Conservation (phyloP, 768 basidiomycete species). For the Leccinum variicolor region DNA sequence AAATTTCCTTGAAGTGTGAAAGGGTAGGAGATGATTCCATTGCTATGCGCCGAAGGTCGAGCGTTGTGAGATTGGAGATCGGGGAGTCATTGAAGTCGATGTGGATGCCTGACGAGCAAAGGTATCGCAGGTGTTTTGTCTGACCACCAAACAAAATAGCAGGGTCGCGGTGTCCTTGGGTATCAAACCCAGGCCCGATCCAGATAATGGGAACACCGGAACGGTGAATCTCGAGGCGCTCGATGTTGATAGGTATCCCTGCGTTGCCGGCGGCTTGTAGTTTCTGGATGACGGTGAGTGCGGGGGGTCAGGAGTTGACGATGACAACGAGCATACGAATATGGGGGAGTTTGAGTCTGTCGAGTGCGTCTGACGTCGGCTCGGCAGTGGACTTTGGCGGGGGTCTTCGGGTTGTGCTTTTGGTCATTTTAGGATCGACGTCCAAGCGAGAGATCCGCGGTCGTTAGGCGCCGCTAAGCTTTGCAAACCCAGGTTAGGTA, state of each 20-base stretch:
- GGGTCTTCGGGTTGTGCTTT: slow-evolving; percentile 29
- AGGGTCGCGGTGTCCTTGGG: slow-evolving; percentile 30
- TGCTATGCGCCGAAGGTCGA: slow-evolving; percentile 64
- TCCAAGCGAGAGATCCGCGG: slow-evolving; percentile 53
- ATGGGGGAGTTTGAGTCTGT: slow-evolving; percentile 48
- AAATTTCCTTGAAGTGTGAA: slow-evolving; percentile 49
- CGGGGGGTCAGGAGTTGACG: slow-evolving; percentile 53
- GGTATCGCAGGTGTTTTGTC: slow-evolving; percentile 42
- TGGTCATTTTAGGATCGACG: slow-evolving; percentile 19
- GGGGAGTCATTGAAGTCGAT: slow-evolving; percentile 54
- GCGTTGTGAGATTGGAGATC: slow-evolving; percentile 52
- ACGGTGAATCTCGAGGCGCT: slow-evolving; percentile 65
- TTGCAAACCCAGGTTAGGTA: slow-evolving; percentile 57
- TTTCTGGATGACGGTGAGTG: slow-evolving; percentile 48
- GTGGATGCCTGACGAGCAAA: slow-evolving; percentile 57
- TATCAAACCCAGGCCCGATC: slow-evolving; percentile 40
- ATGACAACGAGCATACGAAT: slow-evolving; percentile 59
- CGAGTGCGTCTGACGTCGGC: slow-evolving; percentile 47
- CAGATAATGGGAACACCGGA: slow-evolving; percentile 45
- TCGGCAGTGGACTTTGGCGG: slow-evolving; percentile 35
- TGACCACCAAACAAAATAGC: slow-evolving; percentile 50
- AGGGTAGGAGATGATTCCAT: slow-evolving; percentile 49
- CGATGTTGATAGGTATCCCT: slow-evolving; percentile 40
- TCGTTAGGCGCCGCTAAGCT: slow-evolving; percentile 48
- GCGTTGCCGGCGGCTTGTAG: slow-evolving; percentile 37